Conservation (phyloP, 2,329 filamentous ascomycete species). For the Colletotrichum kahawae region DNA sequence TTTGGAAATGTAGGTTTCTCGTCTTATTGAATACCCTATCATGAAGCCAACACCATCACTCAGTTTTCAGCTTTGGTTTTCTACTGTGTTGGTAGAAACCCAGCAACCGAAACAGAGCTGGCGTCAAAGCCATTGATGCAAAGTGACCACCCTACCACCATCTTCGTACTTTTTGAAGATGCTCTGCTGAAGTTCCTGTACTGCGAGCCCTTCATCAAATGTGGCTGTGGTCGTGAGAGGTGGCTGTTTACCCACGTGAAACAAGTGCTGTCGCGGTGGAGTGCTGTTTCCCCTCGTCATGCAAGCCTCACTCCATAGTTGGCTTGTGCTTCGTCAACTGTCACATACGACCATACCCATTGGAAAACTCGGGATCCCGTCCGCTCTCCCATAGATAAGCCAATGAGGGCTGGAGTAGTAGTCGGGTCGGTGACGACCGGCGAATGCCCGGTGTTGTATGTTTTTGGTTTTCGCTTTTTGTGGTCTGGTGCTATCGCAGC, state of each 20-base stretch:
- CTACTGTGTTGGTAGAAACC: neutral
- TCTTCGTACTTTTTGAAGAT: neutral
- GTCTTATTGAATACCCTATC: neutral
- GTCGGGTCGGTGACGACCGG: neutral
- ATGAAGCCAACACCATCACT: neutral
- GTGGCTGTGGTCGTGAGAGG: neutral
- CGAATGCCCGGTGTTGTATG: neutral
- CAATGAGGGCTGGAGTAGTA: neutral
- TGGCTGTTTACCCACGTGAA: neutral
- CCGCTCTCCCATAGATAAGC: neutral
- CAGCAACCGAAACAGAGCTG: neutral
- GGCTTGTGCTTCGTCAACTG: rapidly evolving
- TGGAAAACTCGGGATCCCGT: neutral
- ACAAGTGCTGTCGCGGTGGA: neutral
- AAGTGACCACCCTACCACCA: neutral
- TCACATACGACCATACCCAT: neutral
- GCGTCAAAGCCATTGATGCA: neutral
- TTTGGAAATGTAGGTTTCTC: neutral
- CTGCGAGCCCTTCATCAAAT: neutral
- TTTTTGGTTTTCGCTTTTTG: neutral
- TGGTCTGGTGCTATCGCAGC: neutral
- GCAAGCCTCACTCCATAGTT: neutral
- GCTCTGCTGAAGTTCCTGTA: neutral
- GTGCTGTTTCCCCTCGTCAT: neutral
- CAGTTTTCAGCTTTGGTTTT: neutral